These are phyloP conservation scores for Tylopilus vinaceipallidus DNA, from an alignment of 768 basidiomycete genomes.

Conservation along the genomic window DNA sequence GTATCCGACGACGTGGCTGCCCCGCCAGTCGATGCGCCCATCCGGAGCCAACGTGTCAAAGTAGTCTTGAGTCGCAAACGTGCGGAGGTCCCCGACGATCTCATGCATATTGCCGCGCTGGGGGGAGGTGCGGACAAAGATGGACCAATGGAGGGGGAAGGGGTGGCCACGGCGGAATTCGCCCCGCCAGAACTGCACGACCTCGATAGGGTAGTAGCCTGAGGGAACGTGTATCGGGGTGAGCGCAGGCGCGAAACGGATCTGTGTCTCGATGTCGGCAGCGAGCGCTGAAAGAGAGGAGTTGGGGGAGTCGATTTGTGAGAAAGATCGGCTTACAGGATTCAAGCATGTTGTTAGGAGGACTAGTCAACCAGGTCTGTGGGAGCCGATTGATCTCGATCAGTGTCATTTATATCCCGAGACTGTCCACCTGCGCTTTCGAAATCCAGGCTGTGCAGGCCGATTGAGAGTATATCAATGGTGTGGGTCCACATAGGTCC, in stretches of 20 bases:
- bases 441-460: slow-evolving; percentile 3
- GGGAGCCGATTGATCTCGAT: too few relatives aligned
- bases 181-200: slow-evolving; percentile 30
- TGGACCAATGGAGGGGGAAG: slow-evolving; percentile 26
- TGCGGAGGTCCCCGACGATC: slow-evolving; percentile 20
- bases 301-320: background rate
- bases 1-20: slow-evolving; percentile 19
- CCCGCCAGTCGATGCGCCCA: slow-evolving; percentile 22
- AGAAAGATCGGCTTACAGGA: too few relatives aligned
- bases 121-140: slow-evolving; percentile 23
- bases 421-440: background rate
- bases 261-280: background rate
- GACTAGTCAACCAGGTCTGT: too few relatives aligned
- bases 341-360: too few relatives aligned
- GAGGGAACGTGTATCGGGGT: slow-evolving; percentile 17
- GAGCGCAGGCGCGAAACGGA: slow-evolving; percentile 12
- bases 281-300: background rate
- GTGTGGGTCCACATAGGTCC: background rate
- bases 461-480: too few relatives aligned
- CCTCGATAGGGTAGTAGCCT: slow-evolving; percentile 22
- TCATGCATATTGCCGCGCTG: slow-evolving; percentile 24
- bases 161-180: slow-evolving; percentile 7
- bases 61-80: slow-evolving; percentile 12
- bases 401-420: slow-evolving; percentile 6
- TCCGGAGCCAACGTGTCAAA: slow-evolving; percentile 3